Base-by-base conservation (phyloP, 495 filamentous ascomycete species). In the Trichocladium uniseriatum region DNA sequence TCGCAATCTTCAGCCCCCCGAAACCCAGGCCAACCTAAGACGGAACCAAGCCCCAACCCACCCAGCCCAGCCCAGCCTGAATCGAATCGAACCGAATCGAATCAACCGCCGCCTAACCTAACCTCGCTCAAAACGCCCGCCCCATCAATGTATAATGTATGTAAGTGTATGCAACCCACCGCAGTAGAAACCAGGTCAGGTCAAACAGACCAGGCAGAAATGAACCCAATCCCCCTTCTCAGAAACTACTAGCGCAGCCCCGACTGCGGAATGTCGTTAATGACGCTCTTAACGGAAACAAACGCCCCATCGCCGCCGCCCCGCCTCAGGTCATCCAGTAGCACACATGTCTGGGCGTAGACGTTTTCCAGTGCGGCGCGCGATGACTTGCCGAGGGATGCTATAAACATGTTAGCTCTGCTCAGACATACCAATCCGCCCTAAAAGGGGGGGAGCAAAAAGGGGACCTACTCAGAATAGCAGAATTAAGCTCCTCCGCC, bases 401-500 rank as follows among this genome's bases (percentile, higher is more conserved):
- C 92, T 96, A 51, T 27, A 49, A 21, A 2, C 18, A 10, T 19
- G 6, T 24, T 7, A 38, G 3, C 2, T 3, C 37, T 16, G 13
- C 5, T 19, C 36, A 3, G 3, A 6, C n/a, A 5, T 38, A n/a
- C n/a, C n/a, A n/a, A 16, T 3, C 35, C 37, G 22, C 8, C 18
- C 10, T 2, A 4, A 39, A 13, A 22, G 7, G 1, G 15, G 3
- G 13, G 1, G 21, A 28, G 27, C 18, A 19, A 27, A 38, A 3
- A 8, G 2, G 6, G 15, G 19, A 4, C 71, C 78, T 58, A 96
- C 91, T 84, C 44, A 98, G 66, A 53, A 98, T 95, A 32, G 88
- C 92, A 51, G 87, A 86, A 63, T 97, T 97, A 53, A 99, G 68
- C 68, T 94, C 90, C 69, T 99, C 92, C 16, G 89, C 89, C 40